Base-by-base conservation (phyloP, 306 rosid genomes). In the Calophaca sinica region DNA sequence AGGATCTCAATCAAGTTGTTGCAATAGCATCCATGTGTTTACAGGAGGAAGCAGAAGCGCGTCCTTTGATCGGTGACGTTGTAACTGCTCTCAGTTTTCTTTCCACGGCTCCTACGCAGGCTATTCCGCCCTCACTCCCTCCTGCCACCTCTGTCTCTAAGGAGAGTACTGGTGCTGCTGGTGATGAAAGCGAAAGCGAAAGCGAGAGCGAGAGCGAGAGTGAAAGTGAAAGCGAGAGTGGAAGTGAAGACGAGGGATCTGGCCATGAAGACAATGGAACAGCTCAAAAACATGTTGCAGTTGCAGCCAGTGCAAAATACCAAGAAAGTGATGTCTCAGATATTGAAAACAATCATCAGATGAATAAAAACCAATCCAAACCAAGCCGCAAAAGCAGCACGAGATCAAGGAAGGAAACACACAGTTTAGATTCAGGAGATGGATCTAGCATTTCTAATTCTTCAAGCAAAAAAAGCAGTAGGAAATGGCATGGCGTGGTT, bases 21-120 rank as follows among this genome's bases (percentile, higher is more conserved):
- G 98, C 97, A 49, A 81, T 91, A 11, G 90, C 96, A 15, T 86
- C 98, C 33, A 94, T 94, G 98, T 94, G 97, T 77, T 79, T 94
- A 64, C 98, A 91, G 62, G 97, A 94, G 63, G 97, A 94, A 74
- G 70, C 91, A 68, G 81, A 80, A 41, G 98, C 88, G 2, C 93
- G 98, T 55, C 98, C 98, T 46, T 82, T 88, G 41, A 91, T 94
- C 69, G 84, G 88, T 20, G 98, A 94, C 28, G 96, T 87, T 52
- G 91, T 91, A 33, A 76, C 84, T 1, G 81, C 98, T 67, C 78
- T 94, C 10, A 86, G 93, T 62, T 94, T 94, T 49, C 92, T 91
- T 61, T 84, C 97, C 29, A 44, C 76, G 5, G 44, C 48, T 10
- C 88, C 93, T 5, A 39, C 76, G 0, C 68, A 62, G 38, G 48